phyloP scores from a whole-genome alignment of 2,329 filamentous ascomycete genomes.

The Bipolaris cookei region DNA sequence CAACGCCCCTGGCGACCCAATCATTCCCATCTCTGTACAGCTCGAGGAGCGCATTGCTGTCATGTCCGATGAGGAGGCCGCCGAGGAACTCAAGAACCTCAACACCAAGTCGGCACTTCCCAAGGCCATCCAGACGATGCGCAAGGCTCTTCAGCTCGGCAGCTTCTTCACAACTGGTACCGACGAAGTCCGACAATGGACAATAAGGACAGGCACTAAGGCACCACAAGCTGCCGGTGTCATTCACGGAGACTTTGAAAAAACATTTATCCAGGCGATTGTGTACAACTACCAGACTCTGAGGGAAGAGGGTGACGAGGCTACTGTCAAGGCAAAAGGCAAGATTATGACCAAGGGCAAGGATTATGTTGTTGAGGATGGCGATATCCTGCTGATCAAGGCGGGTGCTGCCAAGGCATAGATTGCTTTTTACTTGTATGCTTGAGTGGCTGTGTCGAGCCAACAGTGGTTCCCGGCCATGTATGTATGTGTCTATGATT shows the following conservation, averaged over 20 bases:
- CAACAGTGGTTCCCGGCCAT: background rate
- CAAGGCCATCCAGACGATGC: constrained; percentile 92
- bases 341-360: constrained; percentile 99
- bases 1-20: constrained; percentile 83
- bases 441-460: constrained; percentile 4
- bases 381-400: constrained; percentile 86
- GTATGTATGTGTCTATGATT: constrained; percentile 15
- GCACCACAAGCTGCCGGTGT: constrained; percentile 97
- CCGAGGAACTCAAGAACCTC: constrained; percentile 86
- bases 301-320: constrained; percentile 87
- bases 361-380: constrained; percentile 89
- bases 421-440: constrained; percentile 5
- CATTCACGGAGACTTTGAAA: constrained; percentile 98
- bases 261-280: constrained; percentile 97
- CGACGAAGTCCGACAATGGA: constrained; percentile 99
- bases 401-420: constrained; percentile 79
- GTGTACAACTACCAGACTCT: constrained; percentile 87
- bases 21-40: constrained; percentile 90
- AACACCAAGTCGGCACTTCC: constrained; percentile 87
- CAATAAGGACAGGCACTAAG: constrained; percentile 92
- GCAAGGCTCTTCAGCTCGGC: constrained; percentile 84
- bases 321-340: constrained; percentile 86
- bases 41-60: constrained; percentile 91
- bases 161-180: constrained; percentile 97
- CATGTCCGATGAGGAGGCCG: constrained; percentile 77